Conservation (phyloP, 1,139 yeast species). For the Magnusiomyces suaveolens region DNA sequence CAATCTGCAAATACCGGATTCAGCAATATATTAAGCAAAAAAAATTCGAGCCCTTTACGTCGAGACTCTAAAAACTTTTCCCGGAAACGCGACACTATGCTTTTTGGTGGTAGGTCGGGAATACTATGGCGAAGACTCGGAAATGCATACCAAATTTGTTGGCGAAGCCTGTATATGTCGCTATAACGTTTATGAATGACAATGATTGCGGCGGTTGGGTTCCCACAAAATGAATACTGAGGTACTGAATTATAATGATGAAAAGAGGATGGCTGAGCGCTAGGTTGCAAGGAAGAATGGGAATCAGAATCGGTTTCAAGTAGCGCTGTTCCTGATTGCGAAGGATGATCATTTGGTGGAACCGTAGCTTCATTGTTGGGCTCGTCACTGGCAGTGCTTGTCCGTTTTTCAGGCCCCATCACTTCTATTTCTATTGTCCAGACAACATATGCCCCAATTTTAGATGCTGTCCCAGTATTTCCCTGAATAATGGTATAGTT, state of each 20-base stretch:
- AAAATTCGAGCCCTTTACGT: constrained; percentile 64
- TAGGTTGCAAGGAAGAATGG: too few relatives aligned
- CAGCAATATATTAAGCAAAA: constrained; percentile 54
- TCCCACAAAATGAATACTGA: too few relatives aligned
- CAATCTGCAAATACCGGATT: constrained; percentile 50
- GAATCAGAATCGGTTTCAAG: too few relatives aligned
- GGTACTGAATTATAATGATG: too few relatives aligned
- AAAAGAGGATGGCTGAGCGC: too few relatives aligned
- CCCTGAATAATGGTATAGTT: constrained; percentile 37
- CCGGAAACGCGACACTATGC: constrained; percentile 42
- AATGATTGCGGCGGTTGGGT: constrained; percentile 43
- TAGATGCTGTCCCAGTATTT: constrained; percentile 12
- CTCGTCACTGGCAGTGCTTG: too few relatives aligned
- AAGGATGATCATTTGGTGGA: too few relatives aligned
- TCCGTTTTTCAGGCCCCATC: too few relatives aligned
- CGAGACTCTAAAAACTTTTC: constrained; percentile 52
- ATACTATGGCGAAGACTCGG: constrained; percentile 38
- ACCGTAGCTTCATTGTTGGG: too few relatives aligned
- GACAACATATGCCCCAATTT: constrained; percentile 35
- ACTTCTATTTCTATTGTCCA: constrained; percentile 35
- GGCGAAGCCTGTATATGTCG: constrained; percentile 49
- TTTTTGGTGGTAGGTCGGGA: constrained; percentile 62
- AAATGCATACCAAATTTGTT: constrained; percentile 34
- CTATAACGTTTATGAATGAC: constrained; percentile 51
- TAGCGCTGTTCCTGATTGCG: too few relatives aligned